phyloP scores from a whole-genome alignment of 73 alveolate species.

The Symbiodinium pilosum region DNA sequence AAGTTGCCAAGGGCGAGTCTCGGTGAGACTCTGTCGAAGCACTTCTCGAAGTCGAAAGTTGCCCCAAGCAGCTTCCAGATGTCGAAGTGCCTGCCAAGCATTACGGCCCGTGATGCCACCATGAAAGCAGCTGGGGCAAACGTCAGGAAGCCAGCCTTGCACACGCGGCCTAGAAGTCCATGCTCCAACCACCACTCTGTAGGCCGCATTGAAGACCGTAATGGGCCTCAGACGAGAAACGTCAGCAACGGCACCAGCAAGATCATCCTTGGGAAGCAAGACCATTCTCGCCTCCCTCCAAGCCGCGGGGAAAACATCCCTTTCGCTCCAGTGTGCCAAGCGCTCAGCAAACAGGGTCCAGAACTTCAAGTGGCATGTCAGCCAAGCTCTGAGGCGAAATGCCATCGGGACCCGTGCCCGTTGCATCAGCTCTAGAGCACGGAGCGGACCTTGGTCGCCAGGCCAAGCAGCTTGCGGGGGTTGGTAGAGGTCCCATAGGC shows the following conservation, averaged over 20 bases:
- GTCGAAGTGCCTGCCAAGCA: neutral
- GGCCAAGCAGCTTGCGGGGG: neutral
- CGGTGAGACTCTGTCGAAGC: neutral
- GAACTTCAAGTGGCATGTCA: neutral
- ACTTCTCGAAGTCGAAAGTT: neutral
- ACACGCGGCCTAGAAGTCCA: neutral
- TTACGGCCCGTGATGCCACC: neutral
- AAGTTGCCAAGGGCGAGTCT: neutral
- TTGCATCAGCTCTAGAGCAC: neutral
- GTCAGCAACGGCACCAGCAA: neutral
- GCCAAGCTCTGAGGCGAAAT: neutral
- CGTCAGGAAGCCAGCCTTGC: neutral
- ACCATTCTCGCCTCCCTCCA: neutral
- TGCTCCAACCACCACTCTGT: neutral
- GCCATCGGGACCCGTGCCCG: neutral
- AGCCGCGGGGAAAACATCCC: neutral
- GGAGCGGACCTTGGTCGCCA: neutral
- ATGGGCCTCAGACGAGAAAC: neutral
- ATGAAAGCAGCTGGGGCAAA: neutral
- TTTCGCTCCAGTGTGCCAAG: neutral
- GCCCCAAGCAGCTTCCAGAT: neutral
- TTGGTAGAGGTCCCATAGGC: neutral
- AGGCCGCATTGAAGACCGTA: neutral
- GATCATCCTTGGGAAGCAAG: neutral
- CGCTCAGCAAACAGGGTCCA: neutral